Base-by-base conservation (phyloP, 2,329 filamentous ascomycete species). In the Alternaria arborescens region DNA sequence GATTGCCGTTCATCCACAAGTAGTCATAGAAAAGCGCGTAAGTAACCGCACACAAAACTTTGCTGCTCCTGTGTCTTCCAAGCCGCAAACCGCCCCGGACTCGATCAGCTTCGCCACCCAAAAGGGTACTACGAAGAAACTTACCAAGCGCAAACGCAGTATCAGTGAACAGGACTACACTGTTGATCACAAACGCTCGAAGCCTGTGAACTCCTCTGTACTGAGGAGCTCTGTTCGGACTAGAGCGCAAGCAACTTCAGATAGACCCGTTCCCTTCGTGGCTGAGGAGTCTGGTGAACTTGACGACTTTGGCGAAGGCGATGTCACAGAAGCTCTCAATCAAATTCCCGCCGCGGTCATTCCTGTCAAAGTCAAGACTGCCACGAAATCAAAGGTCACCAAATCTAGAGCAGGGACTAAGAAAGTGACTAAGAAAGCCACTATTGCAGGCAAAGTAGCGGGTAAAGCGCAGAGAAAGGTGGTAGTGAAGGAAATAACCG, bases 101-200 rank as follows among this genome's bases (percentile, higher is more conserved):
- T 38, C 40, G 14, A 18, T 28, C 34, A 10, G 5, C 40, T 20
- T 36, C 34, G 7, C 10, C 10, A 16, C 47, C 16, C 10, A 43
- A 18, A 50, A 42, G 20, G 10, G n/a, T n/a, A n/a, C 40, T 28
- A 22, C 20, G 34, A 36, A 40, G 6, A 52, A 5, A 16, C 34
- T 36, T 3, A n/a, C 14, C 8, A 60, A 41, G n/a, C 58, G 58
- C 28, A 60, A 60, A 52, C 53, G n/a, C n/a, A 52, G 47, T 24
- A 28, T 52, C 36, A 48, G 53, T 20, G 42, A 28, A 12, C 16
- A 5, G 28, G 32, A 48, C 20, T 57, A 52, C 14, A 47, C 28
- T 3, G 47, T 22, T 3, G 58, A 60, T n/a, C 20, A 34, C 11
- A 60, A 60, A 41, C 41, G 41, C n/a, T 12, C 16, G 1, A 52